These are phyloP conservation scores for Alternaria triticina DNA, from an alignment of 2,329 filamentous ascomycete genomes.

Conservation along the genomic window DNA sequence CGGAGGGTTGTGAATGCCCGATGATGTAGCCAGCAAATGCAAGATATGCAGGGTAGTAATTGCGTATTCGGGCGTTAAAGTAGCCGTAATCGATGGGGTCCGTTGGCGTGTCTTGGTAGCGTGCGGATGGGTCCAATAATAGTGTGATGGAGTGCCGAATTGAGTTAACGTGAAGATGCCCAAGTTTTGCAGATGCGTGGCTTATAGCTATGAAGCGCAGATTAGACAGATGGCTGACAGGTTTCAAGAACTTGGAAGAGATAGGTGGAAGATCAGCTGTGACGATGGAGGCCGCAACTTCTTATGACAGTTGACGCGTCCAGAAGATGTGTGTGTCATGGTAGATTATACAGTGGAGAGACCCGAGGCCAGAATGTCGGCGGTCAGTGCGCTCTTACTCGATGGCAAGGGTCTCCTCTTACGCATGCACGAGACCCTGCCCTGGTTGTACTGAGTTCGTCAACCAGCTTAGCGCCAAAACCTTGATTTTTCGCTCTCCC, in stretches of 20 bases:
- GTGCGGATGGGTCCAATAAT: constrained; percentile 25
- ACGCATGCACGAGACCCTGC: constrained; percentile 9
- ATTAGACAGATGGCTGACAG: not conserved
- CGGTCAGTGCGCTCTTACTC: constrained; percentile 11
- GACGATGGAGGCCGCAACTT: constrained; percentile 5
- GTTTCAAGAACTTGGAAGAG: not conserved
- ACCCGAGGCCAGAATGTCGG: constrained; percentile 8
- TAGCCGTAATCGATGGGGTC: constrained; percentile 22
- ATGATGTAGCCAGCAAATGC: constrained; percentile 34
- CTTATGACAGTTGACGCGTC: constrained; percentile 16
- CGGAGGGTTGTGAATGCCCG: constrained; percentile 29
- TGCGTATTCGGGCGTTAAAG: constrained; percentile 27
- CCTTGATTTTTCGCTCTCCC: constrained; percentile 5
- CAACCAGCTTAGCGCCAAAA: constrained; percentile 6
- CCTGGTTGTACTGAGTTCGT: constrained; percentile 5
- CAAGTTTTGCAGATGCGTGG: constrained; percentile 1
- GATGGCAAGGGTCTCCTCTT: constrained; percentile 4
- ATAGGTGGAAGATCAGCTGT: not conserved
- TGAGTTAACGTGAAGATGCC: constrained; percentile 3
- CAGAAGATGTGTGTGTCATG: constrained; percentile 11
- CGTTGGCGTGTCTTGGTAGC: constrained; percentile 32
- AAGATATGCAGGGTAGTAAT: constrained; percentile 31
- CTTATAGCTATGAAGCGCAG: constrained; percentile 6
- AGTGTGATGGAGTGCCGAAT: constrained; percentile 5
- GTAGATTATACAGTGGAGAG: constrained; percentile 15